phyloP scores from a whole-genome alignment of 1,139 yeast genomes.

The Candida gigantensis region DNA sequence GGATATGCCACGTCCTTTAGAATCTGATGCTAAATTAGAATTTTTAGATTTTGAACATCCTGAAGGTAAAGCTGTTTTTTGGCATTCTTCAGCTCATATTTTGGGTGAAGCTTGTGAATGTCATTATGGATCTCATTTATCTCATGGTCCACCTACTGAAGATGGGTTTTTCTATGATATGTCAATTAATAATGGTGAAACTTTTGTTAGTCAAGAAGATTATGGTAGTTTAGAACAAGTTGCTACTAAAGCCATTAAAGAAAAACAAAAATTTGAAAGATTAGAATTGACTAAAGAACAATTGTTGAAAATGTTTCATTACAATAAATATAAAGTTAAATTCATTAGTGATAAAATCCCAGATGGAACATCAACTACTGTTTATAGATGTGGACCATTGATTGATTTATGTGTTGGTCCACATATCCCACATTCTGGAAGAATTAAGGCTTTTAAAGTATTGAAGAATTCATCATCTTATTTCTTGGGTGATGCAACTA shows the following conservation, averaged over 20 bases:
- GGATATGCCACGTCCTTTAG: conserved; percentile 96
- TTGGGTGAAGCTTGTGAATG: conserved; percentile 98
- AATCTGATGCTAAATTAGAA: conserved; percentile 68
- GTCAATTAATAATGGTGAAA: conserved; percentile 78
- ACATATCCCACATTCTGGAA: conserved; percentile 96
- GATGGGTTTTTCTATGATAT: conserved; percentile 98
- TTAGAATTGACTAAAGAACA: conserved; percentile 90
- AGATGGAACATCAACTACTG: conserved; percentile 95
- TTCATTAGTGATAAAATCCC: conserved; percentile 88
- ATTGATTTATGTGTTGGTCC: conserved; percentile 98
- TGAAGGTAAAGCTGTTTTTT: conserved; percentile 93
- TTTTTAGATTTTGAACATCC: conserved; percentile 68
- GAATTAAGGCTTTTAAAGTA: conserved; percentile 90
- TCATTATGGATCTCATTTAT: conserved; percentile 88
- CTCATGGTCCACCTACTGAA: conserved; percentile 92
- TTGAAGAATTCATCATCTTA: conserved; percentile 96
- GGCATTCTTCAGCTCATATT: conserved; percentile 99
- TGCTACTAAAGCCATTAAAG: conserved; percentile 89
- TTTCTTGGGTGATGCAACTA: conserved; percentile 89
- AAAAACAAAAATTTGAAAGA: conserved; percentile 95
- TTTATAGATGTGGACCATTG: conserved; percentile 96
- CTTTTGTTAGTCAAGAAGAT: conserved; percentile 77
- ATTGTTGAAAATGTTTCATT: conserved; percentile 86
- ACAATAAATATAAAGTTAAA: conserved; percentile 93
- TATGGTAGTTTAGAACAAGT: conserved; percentile 83